These are phyloP conservation scores for Chrysanthemum makinoi DNA, from an alignment of 129 eudicot species.

Conservation along the genomic window DNA sequence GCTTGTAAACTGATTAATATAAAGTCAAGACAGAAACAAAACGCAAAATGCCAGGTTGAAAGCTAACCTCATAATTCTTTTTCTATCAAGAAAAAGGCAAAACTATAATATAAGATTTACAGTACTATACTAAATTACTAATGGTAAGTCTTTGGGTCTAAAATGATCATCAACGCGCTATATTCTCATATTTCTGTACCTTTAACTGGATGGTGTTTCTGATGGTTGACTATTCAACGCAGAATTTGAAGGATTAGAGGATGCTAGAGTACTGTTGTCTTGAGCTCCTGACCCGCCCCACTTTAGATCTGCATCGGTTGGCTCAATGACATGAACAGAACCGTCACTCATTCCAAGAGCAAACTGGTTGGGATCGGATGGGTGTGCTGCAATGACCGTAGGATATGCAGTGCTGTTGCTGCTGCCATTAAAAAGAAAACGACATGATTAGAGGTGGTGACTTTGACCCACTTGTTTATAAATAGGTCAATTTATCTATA, in stretches of 20 bases:
- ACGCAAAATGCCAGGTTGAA: not conserved
- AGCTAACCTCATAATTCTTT: constrained; percentile 17
- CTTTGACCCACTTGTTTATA: not conserved
- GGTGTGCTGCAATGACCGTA: constrained; percentile 73
- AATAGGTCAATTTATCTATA: not conserved
- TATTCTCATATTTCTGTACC: constrained; percentile 14
- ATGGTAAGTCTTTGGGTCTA: constrained; percentile 21
- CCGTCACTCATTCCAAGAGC: constrained; percentile 89
- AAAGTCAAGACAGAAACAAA: not conserved
- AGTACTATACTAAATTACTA: constrained; percentile 6
- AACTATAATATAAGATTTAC: constrained; percentile 33
- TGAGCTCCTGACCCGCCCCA: constrained; percentile 64
- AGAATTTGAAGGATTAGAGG: constrained; percentile 69
- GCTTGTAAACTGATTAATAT: constrained; percentile 5
- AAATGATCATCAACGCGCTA: constrained; percentile 6
- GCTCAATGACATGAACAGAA: constrained; percentile 73
- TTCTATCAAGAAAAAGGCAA: constrained; percentile 23
- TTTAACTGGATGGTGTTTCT: constrained; percentile 78
- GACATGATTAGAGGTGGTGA: constrained; percentile 1
- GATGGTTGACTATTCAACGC: constrained; percentile 80
- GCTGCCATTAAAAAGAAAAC: constrained; percentile 37
- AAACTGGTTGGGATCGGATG: constrained; percentile 68
- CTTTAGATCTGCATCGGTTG: constrained; percentile 67
- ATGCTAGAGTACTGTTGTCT: constrained; percentile 47
- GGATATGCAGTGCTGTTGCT: constrained; percentile 59